Base-by-base conservation (phyloP, 495 filamentous ascomycete genomes). In the Mycothermus thermophilus region DNA sequence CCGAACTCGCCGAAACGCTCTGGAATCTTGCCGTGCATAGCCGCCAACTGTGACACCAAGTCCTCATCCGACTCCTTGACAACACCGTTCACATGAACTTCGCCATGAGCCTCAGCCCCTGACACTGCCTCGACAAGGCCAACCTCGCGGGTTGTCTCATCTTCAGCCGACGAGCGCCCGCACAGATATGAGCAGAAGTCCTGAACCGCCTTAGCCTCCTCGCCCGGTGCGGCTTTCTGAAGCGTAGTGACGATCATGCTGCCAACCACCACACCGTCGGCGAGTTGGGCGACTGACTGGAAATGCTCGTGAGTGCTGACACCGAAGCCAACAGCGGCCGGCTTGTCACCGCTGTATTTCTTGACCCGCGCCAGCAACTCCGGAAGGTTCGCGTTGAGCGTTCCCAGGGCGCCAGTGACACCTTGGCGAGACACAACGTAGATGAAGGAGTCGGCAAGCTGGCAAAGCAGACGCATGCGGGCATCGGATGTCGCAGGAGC, bases 381-480 rank as follows among this genome's bases (percentile, higher is more conserved):
- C 11, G 85, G 80, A 8, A 97, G 69, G 35, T 79, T 77, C 26
- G 71, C 58, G 54, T 80, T 93, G 40, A 97, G 65, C 18, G 71
- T 75, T 19, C 87, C 85, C 0, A 78, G 78, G 14, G 84, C 90
- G 44, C 90, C 90, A 2, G 90, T 97, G 22, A 95, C 86, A 41
- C 90, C 90, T 83, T 95, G 93, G 41, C 88, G 72, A 2, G 90
- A 96, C 14, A 96, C 92, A 37, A 99, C 90, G 55, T 99, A 99
- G 60, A 99, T 92, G 66, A 99, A 99, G 7, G 86, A 93, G 59
- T 96, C 88, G 46, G 92, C 90, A 32, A 99, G 92, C 58, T 82
- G 77, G 71, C 90, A 99, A 15, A 99, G 75, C 3, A 93, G 63
- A 60, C 86, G 86, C 84, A 96, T 88, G 37, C 90, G 83, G 29